phyloP scores from a whole-genome alignment of 345 rosid species.

The Dipteronia sinensis region DNA sequence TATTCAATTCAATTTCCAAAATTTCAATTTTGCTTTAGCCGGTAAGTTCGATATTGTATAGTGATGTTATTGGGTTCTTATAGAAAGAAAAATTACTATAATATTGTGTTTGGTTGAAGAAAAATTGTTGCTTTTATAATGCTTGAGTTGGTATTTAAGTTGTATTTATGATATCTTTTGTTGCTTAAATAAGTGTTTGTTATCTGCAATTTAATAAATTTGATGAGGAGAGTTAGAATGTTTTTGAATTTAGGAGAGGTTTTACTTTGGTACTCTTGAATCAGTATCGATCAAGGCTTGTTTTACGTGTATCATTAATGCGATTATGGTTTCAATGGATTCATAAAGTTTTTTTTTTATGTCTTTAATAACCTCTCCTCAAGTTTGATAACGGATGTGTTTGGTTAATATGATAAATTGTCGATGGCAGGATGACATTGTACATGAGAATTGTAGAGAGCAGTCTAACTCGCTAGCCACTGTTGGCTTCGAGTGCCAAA shows the following conservation, averaged over 20 bases:
- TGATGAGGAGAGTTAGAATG: background rate
- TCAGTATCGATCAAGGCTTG: no score
- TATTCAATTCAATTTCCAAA: background rate
- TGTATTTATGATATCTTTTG: background rate
- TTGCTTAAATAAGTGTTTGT: background rate
- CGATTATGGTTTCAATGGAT: background rate
- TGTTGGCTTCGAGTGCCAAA: constrained; percentile 19
- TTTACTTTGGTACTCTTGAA: background rate
- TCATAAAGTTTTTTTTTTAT: background rate
- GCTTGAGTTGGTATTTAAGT: background rate
- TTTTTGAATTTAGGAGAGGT: background rate
- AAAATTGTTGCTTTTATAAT: no score
- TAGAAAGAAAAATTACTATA: background rate
- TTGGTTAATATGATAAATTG: background rate
- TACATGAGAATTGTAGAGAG: constrained; percentile 14
- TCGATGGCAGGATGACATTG: constrained; percentile 18
- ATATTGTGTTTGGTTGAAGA: background rate
- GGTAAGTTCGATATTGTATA: background rate
- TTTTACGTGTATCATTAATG: background rate
- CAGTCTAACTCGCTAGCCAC: background rate
- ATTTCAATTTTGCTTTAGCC: background rate
- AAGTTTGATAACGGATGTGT: background rate
- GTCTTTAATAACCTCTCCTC: background rate
- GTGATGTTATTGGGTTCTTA: background rate
- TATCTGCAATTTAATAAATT: no score